phyloP scores from a whole-genome alignment of 768 basidiomycete genomes.

The Podaxis mareebaensis region DNA sequence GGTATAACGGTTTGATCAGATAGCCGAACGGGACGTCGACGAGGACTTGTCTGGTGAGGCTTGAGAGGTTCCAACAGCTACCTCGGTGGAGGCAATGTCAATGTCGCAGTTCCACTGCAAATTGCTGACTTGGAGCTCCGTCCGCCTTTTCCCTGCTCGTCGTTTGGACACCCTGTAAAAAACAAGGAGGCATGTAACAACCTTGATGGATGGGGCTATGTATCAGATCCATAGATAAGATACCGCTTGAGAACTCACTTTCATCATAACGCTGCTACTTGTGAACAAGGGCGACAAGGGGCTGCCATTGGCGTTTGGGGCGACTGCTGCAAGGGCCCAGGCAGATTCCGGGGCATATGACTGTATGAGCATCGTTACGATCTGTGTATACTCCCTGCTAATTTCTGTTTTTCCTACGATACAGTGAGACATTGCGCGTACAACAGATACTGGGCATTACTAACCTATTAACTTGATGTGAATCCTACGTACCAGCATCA shows the following conservation, averaged over 20 bases:
- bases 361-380: neutral
- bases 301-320: neutral
- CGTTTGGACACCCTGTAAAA: neutral
- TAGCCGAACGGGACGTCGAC: too few relatives aligned
- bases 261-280: neutral
- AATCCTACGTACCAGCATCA: neutral
- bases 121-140: neutral
- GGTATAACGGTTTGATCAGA: too few relatives aligned
- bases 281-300: neutral
- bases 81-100: neutral
- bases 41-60: neutral
- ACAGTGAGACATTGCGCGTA: neutral
- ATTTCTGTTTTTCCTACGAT: neutral
- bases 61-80: neutral
- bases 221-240: neutral
- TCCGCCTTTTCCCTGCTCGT: neutral
- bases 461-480: neutral
- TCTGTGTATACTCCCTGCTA: neutral
- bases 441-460: neutral
- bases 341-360: neutral
- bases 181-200: neutral
- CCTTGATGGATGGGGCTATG: neutral
- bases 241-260: neutral
- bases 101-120: neutral
- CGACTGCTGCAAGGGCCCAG: neutral